These are phyloP conservation scores for Populus davidiana DNA, from an alignment of 345 rosid genomes.

Conservation along the genomic window DNA sequence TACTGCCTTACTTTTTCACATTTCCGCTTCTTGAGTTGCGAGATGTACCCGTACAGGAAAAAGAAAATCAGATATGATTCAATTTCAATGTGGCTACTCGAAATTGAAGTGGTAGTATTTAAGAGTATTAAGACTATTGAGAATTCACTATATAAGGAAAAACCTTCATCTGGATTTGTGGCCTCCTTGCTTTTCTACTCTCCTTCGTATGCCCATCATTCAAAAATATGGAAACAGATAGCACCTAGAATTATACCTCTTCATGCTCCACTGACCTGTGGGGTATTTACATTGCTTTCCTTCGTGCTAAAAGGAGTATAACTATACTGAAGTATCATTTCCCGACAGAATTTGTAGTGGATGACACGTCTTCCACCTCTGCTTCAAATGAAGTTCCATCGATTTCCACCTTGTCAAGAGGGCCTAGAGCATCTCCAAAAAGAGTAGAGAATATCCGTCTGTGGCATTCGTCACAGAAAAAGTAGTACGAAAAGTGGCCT, in stretches of 20 bases:
- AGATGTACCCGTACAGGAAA: not conserved
- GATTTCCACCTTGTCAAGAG: constrained; percentile 33
- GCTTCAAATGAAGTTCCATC: constrained; percentile 20
- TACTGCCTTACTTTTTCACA: too few relatives aligned
- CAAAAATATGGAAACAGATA: constrained; percentile 9
- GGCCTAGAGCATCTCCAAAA: constrained; percentile 66
- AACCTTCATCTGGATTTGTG: constrained; percentile 1
- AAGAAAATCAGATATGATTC: not conserved
- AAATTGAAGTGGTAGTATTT: not conserved
- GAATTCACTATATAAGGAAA: not conserved
- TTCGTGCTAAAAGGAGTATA: not conserved
- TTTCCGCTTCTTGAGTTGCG: not conserved
- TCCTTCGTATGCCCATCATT: not conserved
- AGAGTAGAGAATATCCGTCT: constrained; percentile 61
- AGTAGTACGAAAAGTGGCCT: constrained; percentile 85
- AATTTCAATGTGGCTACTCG: not conserved
- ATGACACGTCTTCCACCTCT: constrained; percentile 9
- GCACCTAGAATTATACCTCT: not conserved
- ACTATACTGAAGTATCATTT: constrained; percentile 23
- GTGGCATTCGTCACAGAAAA: constrained; percentile 79
- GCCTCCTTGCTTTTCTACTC: constrained; percentile 17
- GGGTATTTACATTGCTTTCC: constrained; percentile 18
- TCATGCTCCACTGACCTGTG: constrained; percentile 25
- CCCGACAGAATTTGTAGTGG: constrained; percentile 15
- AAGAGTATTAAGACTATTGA: not conserved